A percentile compares a stretch with the other conserved stretches of the same genome.
These are phyloP conservation scores for Trypanosoma congolense DNA, from an alignment of 208 protist genomes.

Conservation along the genomic window DNA sequence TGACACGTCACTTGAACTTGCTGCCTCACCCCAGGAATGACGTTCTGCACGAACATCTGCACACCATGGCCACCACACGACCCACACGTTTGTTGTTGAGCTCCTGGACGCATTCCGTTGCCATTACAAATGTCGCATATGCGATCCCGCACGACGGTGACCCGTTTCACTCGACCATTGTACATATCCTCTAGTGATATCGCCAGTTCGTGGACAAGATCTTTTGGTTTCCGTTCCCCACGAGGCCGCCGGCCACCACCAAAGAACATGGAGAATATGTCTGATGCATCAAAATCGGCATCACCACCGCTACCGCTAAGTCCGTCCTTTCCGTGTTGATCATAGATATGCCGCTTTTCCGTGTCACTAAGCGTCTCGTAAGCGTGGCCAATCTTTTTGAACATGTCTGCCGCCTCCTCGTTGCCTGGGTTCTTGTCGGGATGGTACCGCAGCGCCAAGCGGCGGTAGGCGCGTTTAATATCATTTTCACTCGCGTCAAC, in stretches of 20 bases:
- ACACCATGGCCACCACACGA: constrained; percentile 91
- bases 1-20: constrained; percentile 86
- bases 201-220: constrained; percentile 88
- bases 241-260: constrained; percentile 62
- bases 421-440: constrained; percentile 88
- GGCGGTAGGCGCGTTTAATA: constrained; percentile 87
- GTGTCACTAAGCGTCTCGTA: constrained; percentile 96
- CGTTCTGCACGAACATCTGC: constrained; percentile 78
- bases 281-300: constrained; percentile 60
- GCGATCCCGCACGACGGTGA: constrained; percentile 80
- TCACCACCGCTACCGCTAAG: constrained; percentile 71
- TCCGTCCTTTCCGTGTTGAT: constrained; percentile 96
- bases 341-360: constrained; percentile 96
- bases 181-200: constrained; percentile 97
- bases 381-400: constrained; percentile 92
- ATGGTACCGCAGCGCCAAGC: constrained; percentile 82
- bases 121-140: constrained; percentile 71
- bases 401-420: constrained; percentile 78
- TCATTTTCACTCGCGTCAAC: constrained; percentile 73
- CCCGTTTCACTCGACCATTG: constrained; percentile 89
- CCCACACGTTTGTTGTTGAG: constrained; percentile 57
- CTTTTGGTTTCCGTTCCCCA: constrained; percentile 89
- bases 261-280: constrained; percentile 89
- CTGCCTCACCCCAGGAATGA: constrained; percentile 94
- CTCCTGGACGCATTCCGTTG: constrained; percentile 46